A percentile compares a stretch with the other conserved stretches of the same genome.
These are phyloP conservation scores for Echinochloa phyllopogon DNA, from an alignment of 176 grass and related monocot genomes.

Conservation along the genomic window DNA sequence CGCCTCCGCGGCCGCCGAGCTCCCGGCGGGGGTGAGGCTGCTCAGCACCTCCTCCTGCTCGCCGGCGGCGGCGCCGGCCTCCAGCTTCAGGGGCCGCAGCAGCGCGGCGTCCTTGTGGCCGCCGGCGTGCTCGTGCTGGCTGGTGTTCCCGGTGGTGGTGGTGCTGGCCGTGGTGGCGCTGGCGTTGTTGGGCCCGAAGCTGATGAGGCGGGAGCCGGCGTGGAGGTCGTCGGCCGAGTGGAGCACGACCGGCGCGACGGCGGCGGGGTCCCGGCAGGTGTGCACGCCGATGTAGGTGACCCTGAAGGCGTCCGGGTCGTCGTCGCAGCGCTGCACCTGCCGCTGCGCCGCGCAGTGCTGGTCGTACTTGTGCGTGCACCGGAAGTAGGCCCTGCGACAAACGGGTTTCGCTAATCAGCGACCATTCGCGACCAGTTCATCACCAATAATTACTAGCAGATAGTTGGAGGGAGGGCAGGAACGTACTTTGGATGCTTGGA, in stretches of 20 bases:
- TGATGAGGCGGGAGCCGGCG: conserved; percentile 48
- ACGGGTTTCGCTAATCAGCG: neutral
- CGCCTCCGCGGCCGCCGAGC: conserved; percentile 15
- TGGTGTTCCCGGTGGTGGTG: conserved; percentile 42
- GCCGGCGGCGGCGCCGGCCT: neutral
- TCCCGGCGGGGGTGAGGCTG: conserved; percentile 57
- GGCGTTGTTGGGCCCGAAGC: conserved; percentile 37
- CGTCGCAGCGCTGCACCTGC: conserved; percentile 71
- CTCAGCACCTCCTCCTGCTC: conserved; percentile 73
- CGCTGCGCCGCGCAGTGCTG: conserved; percentile 67
- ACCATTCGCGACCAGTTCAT: neutral
- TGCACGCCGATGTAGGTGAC: conserved; percentile 80
- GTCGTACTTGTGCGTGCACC: conserved; percentile 88
- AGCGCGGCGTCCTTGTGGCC: neutral
- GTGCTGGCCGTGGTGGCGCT: neutral
- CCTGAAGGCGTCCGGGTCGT: conserved; percentile 33
- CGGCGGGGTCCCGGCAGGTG: conserved; percentile 65
- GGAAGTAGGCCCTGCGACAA: conserved; percentile 72
- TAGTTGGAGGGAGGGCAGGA: neutral
- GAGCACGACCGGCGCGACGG: conserved; percentile 23
- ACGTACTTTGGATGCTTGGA: conserved; percentile 72
- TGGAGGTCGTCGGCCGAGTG: neutral
- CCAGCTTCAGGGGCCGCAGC: conserved; percentile 36
- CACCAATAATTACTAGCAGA: neutral
- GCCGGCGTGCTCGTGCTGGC: neutral